Base-by-base conservation (phyloP, 306 rosid genomes). In the Alnus rubra region DNA sequence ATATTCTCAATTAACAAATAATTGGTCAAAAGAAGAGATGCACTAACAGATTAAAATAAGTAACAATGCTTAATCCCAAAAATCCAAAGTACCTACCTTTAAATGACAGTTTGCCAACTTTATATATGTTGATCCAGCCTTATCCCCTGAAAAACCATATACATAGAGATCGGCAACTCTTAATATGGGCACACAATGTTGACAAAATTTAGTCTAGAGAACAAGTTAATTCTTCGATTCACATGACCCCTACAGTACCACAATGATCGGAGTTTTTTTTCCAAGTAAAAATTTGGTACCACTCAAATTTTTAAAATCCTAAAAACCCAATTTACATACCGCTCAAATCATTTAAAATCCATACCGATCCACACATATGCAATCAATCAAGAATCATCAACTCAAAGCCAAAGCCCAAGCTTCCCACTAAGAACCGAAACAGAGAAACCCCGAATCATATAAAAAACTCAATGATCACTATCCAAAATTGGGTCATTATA, bases 101-200 rank as follows among this genome's bases (percentile, higher is more conserved):
- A 93, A 60, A 87, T 93, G 96, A 80, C 99, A 96, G 85, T 75
- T 88, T 19, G 91, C 93, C 83, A 96, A 79, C 88, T 90, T 93
- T 37, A 92, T 71, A 75, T 91, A 93, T 3, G 89, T 82, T 5
- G 93, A 44, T 73, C 97, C 98, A 11, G 94, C 98, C 84, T 83
- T 91, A 74, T 93, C 96, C 98, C 96, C 99, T 95, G 79, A 51
- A 84, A 82, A 54, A 23, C n/a, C 81, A 82, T 18, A 42, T 1
- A 9, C 30, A 69, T 70, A 68, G 4, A 63, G 74, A 81, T 87
- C 48, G 84, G 75, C 48, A 81, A 7, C 42, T 65, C 56, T 67
- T 73, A 48, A 65, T 7, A 73, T 39, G 55, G 50, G 77, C 78
- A 78, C 23, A 53, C 65, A 16, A 69, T 55, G 53, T 5, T n/a